phyloP scores from a whole-genome alignment of 2,329 filamentous ascomycete genomes.

The Microthyrium microscopicum region DNA sequence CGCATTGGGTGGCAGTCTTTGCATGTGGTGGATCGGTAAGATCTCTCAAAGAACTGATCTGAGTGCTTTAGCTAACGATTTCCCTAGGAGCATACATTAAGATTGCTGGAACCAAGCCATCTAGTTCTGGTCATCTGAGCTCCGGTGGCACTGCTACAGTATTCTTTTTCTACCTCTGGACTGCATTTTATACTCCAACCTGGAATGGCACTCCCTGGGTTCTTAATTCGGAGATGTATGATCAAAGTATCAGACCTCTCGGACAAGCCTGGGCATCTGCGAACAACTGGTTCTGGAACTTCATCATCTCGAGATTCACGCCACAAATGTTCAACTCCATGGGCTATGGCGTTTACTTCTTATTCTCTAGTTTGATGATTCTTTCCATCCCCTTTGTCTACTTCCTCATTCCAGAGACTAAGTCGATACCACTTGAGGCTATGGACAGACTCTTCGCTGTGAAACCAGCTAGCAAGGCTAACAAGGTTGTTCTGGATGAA shows the following conservation, averaged over 20 bases:
- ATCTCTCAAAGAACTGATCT: too few relatives aligned
- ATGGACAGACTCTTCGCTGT: slow-evolving; percentile 31
- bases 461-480: slow-evolving; percentile 24
- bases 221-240: slow-evolving; percentile 57
- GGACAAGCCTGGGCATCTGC: slow-evolving; percentile 56
- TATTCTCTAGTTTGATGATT: slow-evolving; percentile 32
- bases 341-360: slow-evolving; percentile 27
- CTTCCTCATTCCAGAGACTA: slow-evolving; percentile 27
- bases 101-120: slow-evolving; percentile 24
- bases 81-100: slow-evolving; percentile 46
- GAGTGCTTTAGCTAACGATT: too few relatives aligned
- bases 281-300: slow-evolving; percentile 60
- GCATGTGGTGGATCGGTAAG: slow-evolving; percentile 52
- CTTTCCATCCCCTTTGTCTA: slow-evolving; percentile 28
- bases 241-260: slow-evolving; percentile 49
- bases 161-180: slow-evolving; percentile 62
- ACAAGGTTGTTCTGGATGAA: slow-evolving; percentile 23
- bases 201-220: slow-evolving; percentile 68
- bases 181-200: slow-evolving; percentile 48
- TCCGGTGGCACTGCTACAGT: slow-evolving; percentile 42
- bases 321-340: slow-evolving; percentile 41
- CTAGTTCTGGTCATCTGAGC: too few relatives aligned
- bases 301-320: slow-evolving; percentile 51
- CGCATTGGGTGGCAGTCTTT: slow-evolving; percentile 42
- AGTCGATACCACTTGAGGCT: slow-evolving; percentile 27